phyloP scores from a whole-genome alignment of 441 rosid species.

The Syzygium syzygioides region DNA sequence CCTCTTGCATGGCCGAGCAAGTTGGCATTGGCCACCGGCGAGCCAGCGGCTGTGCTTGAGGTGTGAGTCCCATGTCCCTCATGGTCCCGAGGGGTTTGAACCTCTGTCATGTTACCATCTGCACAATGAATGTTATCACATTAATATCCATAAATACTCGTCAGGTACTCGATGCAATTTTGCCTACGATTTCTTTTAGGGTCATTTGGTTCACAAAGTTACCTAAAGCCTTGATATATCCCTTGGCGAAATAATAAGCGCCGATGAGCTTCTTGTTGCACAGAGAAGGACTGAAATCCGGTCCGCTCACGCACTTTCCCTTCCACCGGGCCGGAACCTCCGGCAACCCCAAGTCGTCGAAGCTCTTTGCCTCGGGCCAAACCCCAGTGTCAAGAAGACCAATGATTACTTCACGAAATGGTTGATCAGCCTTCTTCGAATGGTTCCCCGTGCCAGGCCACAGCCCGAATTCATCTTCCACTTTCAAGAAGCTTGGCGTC shows the following conservation, averaged over 20 bases:
- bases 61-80: constrained; percentile 5
- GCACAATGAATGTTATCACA: not conserved
- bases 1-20: not conserved
- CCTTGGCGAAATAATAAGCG: not conserved
- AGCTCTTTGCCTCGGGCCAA: not conserved
- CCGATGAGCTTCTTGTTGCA: constrained; percentile 6
- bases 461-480: constrained; percentile 4
- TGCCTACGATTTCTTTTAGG: not conserved
- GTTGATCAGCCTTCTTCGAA: not conserved
- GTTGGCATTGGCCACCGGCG: not conserved
- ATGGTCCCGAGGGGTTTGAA: not conserved
- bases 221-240: not conserved
- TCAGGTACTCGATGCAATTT: not conserved
- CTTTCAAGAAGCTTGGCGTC: constrained; percentile 17
- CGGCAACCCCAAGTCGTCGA: not conserved
- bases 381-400: constrained; percentile 1
- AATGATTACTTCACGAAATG: constrained; percentile 2
- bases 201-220: not conserved
- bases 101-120: not conserved
- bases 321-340: not conserved
- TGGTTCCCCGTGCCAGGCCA: constrained; percentile 3
- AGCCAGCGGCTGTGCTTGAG: not conserved
- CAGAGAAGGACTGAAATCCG: not conserved
- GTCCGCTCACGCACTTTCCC: not conserved
- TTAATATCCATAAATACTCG: not conserved